Evolutionary conservation across 2,329 filamentous ascomycete species (phyloP), one percentile per base, ranked within the genome.

Genomic region (Pezicula radicicola): DNA sequence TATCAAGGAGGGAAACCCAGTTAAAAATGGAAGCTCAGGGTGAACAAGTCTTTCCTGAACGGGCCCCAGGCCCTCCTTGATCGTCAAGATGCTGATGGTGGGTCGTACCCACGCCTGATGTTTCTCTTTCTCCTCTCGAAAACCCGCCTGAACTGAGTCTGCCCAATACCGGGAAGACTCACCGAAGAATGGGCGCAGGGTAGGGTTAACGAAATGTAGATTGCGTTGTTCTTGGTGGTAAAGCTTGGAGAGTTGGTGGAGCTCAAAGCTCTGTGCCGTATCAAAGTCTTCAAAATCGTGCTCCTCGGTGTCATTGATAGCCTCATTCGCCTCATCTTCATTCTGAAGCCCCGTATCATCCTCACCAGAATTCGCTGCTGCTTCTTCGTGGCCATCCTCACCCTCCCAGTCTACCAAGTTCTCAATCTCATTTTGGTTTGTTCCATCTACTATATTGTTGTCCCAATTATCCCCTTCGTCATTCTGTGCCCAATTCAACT

Each of bases 161-260:
- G 4, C n/a, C 45, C 15, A 19, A 6, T 45, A 5, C 30, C 18
- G 21, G 13, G 18, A 42, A 44, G n/a, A 21, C 7, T 44, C 39
- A 15, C n/a, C 30, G 40, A 46, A 36, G 16, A 12, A 33, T 48
- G 21, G 10, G 10, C 6, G 15, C 19, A 19, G 28, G 21, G 2
- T 21, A 43, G 45, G 42, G n/a, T 16, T 46, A 37, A 46, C 16
- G 13, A 58, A 53, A 28, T 58, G 55, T 15, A 58, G 46, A 36
- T 58, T 46, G 40, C 51, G 51, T 12, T 28, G 36, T 18, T 52
- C 39, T 46, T 44, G 41, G 30, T 50, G 53, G 35, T 54, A 52
- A 25, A 49, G 47, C 12, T 46, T 46, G 7, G 35, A 28, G 7
- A 50, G 35, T 18, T 21, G n/a, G n/a, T 16, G 12, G 8, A 40